Conservation (phyloP, 1,284 basidiomycete genomes). For the Pterulicium gracile region DNA sequence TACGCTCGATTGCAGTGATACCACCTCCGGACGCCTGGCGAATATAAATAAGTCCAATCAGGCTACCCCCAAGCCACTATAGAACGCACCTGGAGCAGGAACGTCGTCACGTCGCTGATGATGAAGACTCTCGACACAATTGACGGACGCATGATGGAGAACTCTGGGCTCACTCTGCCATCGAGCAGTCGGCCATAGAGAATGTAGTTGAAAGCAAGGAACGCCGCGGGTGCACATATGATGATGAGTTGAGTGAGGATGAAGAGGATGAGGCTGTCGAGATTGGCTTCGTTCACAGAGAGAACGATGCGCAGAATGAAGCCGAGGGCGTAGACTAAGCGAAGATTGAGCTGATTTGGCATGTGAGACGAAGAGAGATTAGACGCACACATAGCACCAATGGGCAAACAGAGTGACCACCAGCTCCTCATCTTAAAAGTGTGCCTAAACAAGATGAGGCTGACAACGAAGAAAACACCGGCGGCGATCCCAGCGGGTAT, state of each 20-base stretch:
- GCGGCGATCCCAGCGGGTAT: background rate
- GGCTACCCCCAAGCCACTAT: background rate
- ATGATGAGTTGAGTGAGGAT: constrained; percentile 10
- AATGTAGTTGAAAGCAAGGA: constrained; percentile 22
- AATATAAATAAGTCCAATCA: background rate
- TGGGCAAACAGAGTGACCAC: background rate
- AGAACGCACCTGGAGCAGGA: constrained; percentile 26
- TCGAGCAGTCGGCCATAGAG: constrained; percentile 17
- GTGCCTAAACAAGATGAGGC: background rate
- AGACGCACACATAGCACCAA: background rate
- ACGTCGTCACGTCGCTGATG: constrained; percentile 24
- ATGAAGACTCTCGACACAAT: constrained; percentile 15
- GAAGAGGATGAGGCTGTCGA: constrained; percentile 4
- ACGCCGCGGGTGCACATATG: constrained; percentile 12
- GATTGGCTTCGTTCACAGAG: background rate
- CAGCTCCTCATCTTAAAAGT: background rate
- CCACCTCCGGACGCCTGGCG: constrained; percentile 9
- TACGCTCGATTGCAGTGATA: background rate
- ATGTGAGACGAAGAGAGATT: background rate
- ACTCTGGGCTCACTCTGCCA: constrained; percentile 12
- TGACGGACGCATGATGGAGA: constrained; percentile 16
- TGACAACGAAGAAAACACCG: background rate
- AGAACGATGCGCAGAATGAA: background rate
- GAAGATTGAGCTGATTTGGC: background rate
- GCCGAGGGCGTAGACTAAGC: background rate